phyloP scores from a whole-genome alignment of 768 basidiomycete species.

The Exidia glandulosa region DNA sequence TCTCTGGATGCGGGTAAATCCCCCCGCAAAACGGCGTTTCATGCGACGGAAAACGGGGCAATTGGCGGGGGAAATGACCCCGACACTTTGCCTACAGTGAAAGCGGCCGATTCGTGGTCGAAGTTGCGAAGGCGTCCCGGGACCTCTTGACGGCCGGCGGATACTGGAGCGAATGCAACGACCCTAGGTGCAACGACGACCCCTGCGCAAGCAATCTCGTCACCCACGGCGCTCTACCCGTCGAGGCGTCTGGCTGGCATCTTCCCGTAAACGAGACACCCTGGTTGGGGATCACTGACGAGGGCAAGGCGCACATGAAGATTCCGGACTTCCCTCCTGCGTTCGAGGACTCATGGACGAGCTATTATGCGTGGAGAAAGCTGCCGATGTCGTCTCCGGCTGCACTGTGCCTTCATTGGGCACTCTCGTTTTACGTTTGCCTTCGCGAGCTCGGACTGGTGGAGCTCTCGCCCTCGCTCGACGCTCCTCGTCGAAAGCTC shows the following conservation, averaged over 20 bases:
- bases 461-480: background rate
- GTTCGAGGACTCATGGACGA: slow-evolving; percentile 25
- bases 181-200: background rate
- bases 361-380: slow-evolving; percentile 36
- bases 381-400: slow-evolving; percentile 32
- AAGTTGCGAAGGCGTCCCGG: background rate
- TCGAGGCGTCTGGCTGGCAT: slow-evolving; percentile 3
- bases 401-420: slow-evolving; percentile 33
- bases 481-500: slow-evolving; percentile 17
- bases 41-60: no score
- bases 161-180: background rate
- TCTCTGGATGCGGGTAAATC: no score
- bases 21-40: no score
- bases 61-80: no score
- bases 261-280: slow-evolving; percentile 7
- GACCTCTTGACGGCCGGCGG: background rate
- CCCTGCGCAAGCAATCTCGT: background rate
- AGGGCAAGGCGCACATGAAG: background rate
- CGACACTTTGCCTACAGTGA: no score
- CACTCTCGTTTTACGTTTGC: slow-evolving; percentile 30
- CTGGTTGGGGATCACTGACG: slow-evolving; percentile 12
- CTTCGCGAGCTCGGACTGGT: slow-evolving; percentile 21
- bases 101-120: background rate
- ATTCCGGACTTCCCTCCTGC: slow-evolving; percentile 8
- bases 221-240: background rate